These are phyloP conservation scores for Calonectria naviculata DNA, from an alignment of 2,329 filamentous ascomycete genomes.

Conservation along the genomic window DNA sequence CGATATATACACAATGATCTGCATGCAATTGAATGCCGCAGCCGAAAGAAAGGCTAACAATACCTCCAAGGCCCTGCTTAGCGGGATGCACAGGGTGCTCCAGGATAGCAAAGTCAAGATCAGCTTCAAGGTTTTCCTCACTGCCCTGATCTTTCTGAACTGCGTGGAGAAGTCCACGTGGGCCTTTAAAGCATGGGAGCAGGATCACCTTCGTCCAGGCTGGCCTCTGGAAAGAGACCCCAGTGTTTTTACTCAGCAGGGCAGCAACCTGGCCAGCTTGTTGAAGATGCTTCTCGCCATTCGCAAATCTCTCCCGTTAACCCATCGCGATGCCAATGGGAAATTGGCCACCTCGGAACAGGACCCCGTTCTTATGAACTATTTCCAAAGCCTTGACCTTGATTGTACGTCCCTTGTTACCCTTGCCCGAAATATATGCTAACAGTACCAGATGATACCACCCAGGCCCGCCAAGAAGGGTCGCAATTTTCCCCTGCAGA, in stretches of 20 bases:
- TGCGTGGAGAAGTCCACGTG: slow-evolving; percentile 76
- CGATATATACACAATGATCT: slow-evolving; percentile 70
- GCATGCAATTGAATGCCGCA: slow-evolving; percentile 72
- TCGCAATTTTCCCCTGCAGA: slow-evolving; percentile 62
- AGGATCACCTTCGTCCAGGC: slow-evolving; percentile 66
- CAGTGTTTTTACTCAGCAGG: slow-evolving; percentile 67
- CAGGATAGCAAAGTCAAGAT: slow-evolving; percentile 71
- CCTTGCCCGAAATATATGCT: background rate
- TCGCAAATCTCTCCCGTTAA: slow-evolving; percentile 68
- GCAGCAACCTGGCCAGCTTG: slow-evolving; percentile 67
- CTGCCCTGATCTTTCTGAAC: slow-evolving; percentile 71
- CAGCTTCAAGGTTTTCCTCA: slow-evolving; percentile 71
- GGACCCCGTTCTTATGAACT: slow-evolving; percentile 58
- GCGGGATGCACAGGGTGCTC: slow-evolving; percentile 69
- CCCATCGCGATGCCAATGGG: slow-evolving; percentile 57
- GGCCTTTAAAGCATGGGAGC: slow-evolving; percentile 76
- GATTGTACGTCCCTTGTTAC: slow-evolving; percentile 60
- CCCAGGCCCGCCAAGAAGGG: slow-evolving; percentile 59
- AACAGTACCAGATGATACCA: slow-evolving; percentile 43
- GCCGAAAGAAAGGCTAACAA: slow-evolving; percentile 72
- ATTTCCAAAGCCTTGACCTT: slow-evolving; percentile 67
- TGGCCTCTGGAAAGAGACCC: slow-evolving; percentile 72
- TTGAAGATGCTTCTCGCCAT: slow-evolving; percentile 72
- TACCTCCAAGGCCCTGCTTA: slow-evolving; percentile 68
- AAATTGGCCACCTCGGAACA: slow-evolving; percentile 60